Percentiles rank a stretch among this genome's conserved stretches.
Evolutionary conservation across 768 basidiomycete genomes (phyloP).

Genomic region (Boletus rufocinnamomeus): DNA sequence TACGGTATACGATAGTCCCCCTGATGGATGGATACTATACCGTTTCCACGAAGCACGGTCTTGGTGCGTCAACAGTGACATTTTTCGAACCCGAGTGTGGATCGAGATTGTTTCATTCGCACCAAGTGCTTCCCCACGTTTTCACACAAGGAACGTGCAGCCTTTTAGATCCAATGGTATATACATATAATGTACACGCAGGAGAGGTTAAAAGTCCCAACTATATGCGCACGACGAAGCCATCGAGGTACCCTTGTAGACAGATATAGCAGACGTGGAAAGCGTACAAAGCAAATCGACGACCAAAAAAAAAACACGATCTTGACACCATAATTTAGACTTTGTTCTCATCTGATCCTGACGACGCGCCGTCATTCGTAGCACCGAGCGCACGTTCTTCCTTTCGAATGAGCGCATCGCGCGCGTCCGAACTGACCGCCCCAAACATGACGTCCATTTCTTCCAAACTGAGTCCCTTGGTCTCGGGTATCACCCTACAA

Average conservation of each 20-base stretch:
- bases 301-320: neutral
- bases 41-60: neutral
- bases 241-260: too few relatives aligned
- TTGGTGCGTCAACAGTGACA: neutral
- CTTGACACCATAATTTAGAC: neutral
- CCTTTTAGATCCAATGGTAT: too few relatives aligned
- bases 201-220: neutral
- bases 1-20: conserved; percentile 45
- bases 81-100: neutral
- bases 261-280: neutral
- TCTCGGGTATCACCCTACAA: conserved; percentile 65
- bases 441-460: conserved; percentile 65
- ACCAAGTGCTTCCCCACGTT: too few relatives aligned
- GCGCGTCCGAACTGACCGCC: conserved; percentile 52
- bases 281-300: neutral
- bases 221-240: too few relatives aligned
- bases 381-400: conserved; percentile 38
- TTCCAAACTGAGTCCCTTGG: conserved; percentile 56
- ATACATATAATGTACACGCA: too few relatives aligned
- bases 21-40: neutral
- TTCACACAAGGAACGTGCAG: too few relatives aligned
- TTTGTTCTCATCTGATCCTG: conserved; percentile 7
- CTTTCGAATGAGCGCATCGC: conserved; percentile 52
- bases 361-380: neutral
- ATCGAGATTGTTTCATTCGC: too few relatives aligned